Evolutionary conservation across 83 land plant species (phyloP).

Genomic region (Picea abies): DNA sequence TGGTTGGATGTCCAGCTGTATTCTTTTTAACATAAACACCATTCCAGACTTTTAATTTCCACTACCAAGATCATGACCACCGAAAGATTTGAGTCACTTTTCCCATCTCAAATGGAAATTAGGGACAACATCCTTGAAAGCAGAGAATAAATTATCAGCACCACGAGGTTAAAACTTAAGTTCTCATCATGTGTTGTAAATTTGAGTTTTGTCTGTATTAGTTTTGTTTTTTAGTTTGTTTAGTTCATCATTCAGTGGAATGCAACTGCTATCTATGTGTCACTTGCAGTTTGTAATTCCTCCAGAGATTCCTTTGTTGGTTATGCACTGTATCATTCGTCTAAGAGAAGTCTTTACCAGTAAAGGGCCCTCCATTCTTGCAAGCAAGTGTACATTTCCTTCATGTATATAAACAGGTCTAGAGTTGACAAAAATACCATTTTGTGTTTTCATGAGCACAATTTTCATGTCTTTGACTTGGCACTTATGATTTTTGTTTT

Average conservation of each 20-base stretch:
- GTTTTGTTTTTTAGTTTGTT: neutral
- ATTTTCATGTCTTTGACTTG: neutral
- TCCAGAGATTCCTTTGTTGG: neutral
- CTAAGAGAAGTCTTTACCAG: neutral
- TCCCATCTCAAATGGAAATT: neutral
- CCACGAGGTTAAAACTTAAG: no score
- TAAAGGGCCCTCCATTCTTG: neutral
- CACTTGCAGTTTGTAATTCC: neutral
- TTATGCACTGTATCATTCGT: neutral
- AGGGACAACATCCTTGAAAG: neutral
- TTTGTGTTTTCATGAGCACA: neutral
- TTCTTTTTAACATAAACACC: no score
- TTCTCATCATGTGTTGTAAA: no score
- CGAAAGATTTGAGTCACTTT: neutral
- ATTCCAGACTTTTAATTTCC: neutral
- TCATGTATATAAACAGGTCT: neutral
- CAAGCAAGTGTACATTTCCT: neutral
- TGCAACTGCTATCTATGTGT: neutral
- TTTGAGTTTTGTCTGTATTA: neutral
- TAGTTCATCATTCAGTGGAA: neutral
- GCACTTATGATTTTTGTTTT: neutral
- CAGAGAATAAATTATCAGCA: neutral
- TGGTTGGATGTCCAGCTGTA: no score
- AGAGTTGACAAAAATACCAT: neutral
- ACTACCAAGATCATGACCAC: neutral